A percentile compares a stretch with the other conserved stretches of the same genome.
phyloP scores from a whole-genome alignment of 306 rosid genomes.

The Clitoria ternatea region DNA sequence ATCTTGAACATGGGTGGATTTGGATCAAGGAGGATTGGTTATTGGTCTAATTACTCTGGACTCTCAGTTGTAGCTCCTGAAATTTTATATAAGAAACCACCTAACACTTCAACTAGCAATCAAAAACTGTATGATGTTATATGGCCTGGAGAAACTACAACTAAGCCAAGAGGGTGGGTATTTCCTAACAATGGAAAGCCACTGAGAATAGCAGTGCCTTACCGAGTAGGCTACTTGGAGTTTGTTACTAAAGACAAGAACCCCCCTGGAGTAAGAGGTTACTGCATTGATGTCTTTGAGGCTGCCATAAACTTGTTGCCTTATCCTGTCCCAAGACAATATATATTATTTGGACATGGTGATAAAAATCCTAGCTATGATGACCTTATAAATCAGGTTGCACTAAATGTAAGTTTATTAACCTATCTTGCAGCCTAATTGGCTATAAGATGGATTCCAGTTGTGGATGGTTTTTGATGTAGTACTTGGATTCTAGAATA shows the following conservation, averaged over 20 bases:
- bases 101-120: slow-evolving; percentile 43
- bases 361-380: slow-evolving; percentile 54
- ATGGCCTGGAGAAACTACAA: slow-evolving; percentile 83
- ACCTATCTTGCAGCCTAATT: not conserved
- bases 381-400: slow-evolving; percentile 49
- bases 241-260: slow-evolving; percentile 62
- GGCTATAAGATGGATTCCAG: not conserved
- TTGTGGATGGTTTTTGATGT: not conserved
- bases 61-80: slow-evolving; percentile 70
- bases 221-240: slow-evolving; percentile 59
- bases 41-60: slow-evolving; percentile 81
- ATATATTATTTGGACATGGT: slow-evolving; percentile 64
- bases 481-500: not conserved
- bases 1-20: slow-evolving; percentile 70
- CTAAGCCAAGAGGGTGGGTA: slow-evolving; percentile 78
- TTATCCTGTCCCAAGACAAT: slow-evolving; percentile 72
- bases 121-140: slow-evolving; percentile 54
- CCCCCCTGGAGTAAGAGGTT: slow-evolving; percentile 83
- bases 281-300: slow-evolving; percentile 86
- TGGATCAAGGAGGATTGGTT: slow-evolving; percentile 64
- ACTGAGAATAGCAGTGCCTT: slow-evolving; percentile 74
- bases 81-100: slow-evolving; percentile 45
- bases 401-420: slow-evolving; percentile 67
- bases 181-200: slow-evolving; percentile 92
- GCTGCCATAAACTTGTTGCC: slow-evolving; percentile 86